Base-by-base conservation (phyloP, 2,329 filamentous ascomycete genomes). In the Thelonectria rubi region DNA sequence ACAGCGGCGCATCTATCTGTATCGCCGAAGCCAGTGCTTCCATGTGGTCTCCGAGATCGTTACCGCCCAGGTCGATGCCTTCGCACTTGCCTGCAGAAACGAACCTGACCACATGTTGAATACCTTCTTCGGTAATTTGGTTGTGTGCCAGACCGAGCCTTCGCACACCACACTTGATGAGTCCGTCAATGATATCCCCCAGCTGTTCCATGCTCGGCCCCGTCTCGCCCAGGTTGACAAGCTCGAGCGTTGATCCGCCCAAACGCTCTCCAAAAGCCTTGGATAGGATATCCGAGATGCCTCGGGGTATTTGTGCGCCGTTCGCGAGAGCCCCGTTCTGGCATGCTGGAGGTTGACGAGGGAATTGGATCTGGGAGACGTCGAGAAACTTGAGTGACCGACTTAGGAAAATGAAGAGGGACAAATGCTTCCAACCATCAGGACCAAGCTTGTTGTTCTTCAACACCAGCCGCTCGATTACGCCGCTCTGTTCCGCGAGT, bases 391-490 rank as follows among this genome's bases (percentile, higher is more conserved):
- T 94, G 58, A 99, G 82, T 1, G 93, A 93, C 64, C 88, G 89
- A 69, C 92, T 97, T 81, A 97, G 89, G 77, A 97, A 92, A 54
- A 97, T 83, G 74, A 98, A 99, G 7, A 97, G 81, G 42, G 90
- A 91, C 59, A 98, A 88, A 73, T 98, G 88, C 71, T 90, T 93
- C 95, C 95, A 99, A 15, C 94, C 95, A 65, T 96, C 91, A 1
- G 84, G 82, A 0, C 92, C 91, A 62, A 98, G 89, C 71, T 93
- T 94, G 74, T 98, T 98, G 77, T 96, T 93, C 78, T 96, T 97
- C 43, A 99, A 78, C 2, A 92, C 91, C 7, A 99, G 79, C 64
- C 93, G 91, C 78, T 97, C 93, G 5, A 98, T 87, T 1, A 96
- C 88, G 15, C 93, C 93, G 49, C 87, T 86, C 53, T 86, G 83